Base-by-base conservation (phyloP, 306 rosid species). In the Dryas drummondii region DNA sequence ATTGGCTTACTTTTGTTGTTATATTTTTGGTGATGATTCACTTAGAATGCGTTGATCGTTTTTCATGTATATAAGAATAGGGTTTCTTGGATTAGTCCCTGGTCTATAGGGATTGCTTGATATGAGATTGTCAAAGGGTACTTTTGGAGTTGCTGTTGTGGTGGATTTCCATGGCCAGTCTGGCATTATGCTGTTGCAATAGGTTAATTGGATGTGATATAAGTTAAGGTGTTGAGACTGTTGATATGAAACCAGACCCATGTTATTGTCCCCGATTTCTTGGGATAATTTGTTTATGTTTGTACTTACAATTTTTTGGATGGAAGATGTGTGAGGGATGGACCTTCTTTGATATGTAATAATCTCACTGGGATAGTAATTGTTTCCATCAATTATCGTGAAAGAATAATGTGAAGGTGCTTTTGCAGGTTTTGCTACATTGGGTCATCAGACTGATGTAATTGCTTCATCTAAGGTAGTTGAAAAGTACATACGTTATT, bases 401-500 rank as follows among this genome's bases (percentile, higher is more conserved):
- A 15, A 47, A 61, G 83, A 66, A 76, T 79, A 76, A 66, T 49
- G 51, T 40, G 37, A 22, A 67, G 52, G 64, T 68, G 17, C 47
- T 76, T 71, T 83, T 85, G 80, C 80, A 94, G 99, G 91, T 77
- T 74, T 79, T 56, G 67, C 89, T 65, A 74, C 83, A 58, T 76
- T 78, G 61, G 86, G 79, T 80, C 91, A 94, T 65, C 91, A 82
- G 8, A 89, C 91, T 52, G 88, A 90, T 89, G 83, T 94, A 5
- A 59, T 92, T 82, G 96, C 99, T 81, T 82, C 82, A 81, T 81
- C 93, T 46, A 88, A 90, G 97, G 99, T 94, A 60, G 76, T 62
- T 52, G 53, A 9, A 58, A 22, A 1, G 17, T 26, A 37, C 7
- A 12, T 16, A 32, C 5, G 2, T 22, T 19, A 22, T 22, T 47